phyloP scores from a whole-genome alignment of 2,329 filamentous ascomycete genomes.

The Didymella pinodella region DNA sequence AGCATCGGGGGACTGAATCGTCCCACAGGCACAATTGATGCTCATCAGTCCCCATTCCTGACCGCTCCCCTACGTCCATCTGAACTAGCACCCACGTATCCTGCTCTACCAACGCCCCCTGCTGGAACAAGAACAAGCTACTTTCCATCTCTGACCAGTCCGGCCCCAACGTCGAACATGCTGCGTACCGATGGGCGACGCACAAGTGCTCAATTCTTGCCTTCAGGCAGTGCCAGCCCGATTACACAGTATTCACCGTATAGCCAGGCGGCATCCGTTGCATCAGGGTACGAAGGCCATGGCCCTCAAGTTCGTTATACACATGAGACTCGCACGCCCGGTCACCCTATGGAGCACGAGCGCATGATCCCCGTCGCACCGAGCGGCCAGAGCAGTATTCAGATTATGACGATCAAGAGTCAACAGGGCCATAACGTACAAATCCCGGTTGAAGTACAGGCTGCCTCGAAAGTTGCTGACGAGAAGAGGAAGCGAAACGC shows the following conservation, averaged over 20 bases:
- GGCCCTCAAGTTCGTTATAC: constrained; percentile 34
- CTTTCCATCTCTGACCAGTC: constrained; percentile 40
- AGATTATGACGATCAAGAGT: constrained; percentile 63
- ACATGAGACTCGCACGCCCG: constrained; percentile 13
- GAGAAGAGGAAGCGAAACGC: constrained; percentile 88
- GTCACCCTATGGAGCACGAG: constrained; percentile 30
- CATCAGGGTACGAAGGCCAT: constrained; percentile 50
- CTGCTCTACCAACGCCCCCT: constrained; percentile 58
- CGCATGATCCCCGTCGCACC: constrained; percentile 57
- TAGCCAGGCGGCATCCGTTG: constrained; percentile 44
- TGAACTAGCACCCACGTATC: constrained; percentile 56
- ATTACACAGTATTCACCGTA: constrained; percentile 56
- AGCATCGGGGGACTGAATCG: constrained; percentile 58
- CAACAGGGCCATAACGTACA: constrained; percentile 60
- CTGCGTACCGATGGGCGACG: constrained; percentile 38
- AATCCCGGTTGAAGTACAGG: constrained; percentile 79
- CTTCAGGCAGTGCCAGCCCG: constrained; percentile 55
- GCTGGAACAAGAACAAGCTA: constrained; percentile 49
- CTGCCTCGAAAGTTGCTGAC: constrained; percentile 81
- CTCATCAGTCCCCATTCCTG: constrained; percentile 59
- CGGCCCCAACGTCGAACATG: constrained; percentile 44
- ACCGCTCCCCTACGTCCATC: constrained; percentile 52
- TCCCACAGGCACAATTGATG: constrained; percentile 58
- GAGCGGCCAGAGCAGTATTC: constrained; percentile 58
- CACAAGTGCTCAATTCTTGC: constrained; percentile 50